Percentiles rank a stretch among this genome's conserved stretches.
phyloP scores from a whole-genome alignment of 805 yeast genomes.

The Saccharomyces jurei region DNA sequence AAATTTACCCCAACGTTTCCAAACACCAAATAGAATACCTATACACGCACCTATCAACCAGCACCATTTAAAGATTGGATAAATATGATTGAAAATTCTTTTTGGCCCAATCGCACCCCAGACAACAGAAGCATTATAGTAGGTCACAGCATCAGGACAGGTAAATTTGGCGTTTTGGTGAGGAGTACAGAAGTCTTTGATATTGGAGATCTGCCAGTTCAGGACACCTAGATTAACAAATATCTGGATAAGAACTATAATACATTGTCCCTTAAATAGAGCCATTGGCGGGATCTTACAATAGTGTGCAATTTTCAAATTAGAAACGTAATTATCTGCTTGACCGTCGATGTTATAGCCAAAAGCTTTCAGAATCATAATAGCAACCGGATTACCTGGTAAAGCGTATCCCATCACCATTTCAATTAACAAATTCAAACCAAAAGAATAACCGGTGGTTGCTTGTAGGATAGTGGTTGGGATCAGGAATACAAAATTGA shows the following conservation, averaged over 20 bases:
- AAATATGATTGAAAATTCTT: constrained; percentile 47
- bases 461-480: constrained; percentile 44
- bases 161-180: constrained; percentile 34
- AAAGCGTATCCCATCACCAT: constrained; percentile 49
- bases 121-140: constrained; percentile 44
- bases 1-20: constrained; percentile 24
- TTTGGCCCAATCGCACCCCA: constrained; percentile 53
- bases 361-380: constrained; percentile 43
- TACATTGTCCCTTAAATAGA: constrained; percentile 40
- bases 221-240: constrained; percentile 29
- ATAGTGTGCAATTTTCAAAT: constrained; percentile 51
- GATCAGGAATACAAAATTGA: constrained; percentile 43
- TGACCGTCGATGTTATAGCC: constrained; percentile 57
- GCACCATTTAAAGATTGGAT: constrained; percentile 57
- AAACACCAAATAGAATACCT: constrained; percentile 26
- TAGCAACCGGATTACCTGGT: constrained; percentile 48
- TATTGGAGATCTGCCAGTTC: constrained; percentile 32
- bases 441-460: constrained; percentile 41
- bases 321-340: constrained; percentile 53
- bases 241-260: constrained; percentile 28
- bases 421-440: constrained; percentile 47
- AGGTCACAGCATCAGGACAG: constrained; percentile 36
- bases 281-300: constrained; percentile 53
- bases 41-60: constrained; percentile 47
- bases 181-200: constrained; percentile 30